Evolutionary conservation across 2,329 filamentous ascomycete species (phyloP).

Genomic region (Dactylonectria macrodidyma): DNA sequence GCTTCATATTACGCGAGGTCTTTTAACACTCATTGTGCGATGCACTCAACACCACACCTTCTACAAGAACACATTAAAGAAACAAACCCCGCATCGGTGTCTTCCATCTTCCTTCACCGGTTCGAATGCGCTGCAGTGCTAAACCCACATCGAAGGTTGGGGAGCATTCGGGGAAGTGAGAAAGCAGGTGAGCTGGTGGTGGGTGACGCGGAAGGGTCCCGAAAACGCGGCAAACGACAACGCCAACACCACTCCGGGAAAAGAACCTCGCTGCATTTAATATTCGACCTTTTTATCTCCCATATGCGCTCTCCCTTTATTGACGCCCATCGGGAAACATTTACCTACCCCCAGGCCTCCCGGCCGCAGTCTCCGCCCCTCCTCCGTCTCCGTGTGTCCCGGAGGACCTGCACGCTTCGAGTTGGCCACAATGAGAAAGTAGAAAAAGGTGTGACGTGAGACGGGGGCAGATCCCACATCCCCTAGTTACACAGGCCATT

Average conservation of each 20-base stretch:
- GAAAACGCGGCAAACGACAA: constrained; percentile 10
- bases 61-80: not conserved
- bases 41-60: not conserved
- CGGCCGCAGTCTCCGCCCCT: constrained; percentile 7
- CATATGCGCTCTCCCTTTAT: not conserved
- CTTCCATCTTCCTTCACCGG: not conserved
- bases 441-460: not conserved
- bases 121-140: not conserved
- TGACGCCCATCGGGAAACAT: not conserved
- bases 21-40: not conserved
- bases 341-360: not conserved
- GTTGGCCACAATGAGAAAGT: constrained; percentile 9
- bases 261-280: not conserved
- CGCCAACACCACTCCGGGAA: constrained; percentile 1
- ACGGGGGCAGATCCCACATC: not conserved
- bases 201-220: constrained; percentile 25
- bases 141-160: not conserved
- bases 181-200: not conserved
- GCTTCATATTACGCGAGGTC: not conserved
- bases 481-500: not conserved
- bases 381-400: constrained; percentile 21
- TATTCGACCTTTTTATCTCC: not conserved
- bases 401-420: constrained; percentile 18
- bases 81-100: not conserved
- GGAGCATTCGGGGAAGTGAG: not conserved